These are phyloP conservation scores for Calocera viscosa DNA, from an alignment of 768 basidiomycete species.

Conservation along the genomic window DNA sequence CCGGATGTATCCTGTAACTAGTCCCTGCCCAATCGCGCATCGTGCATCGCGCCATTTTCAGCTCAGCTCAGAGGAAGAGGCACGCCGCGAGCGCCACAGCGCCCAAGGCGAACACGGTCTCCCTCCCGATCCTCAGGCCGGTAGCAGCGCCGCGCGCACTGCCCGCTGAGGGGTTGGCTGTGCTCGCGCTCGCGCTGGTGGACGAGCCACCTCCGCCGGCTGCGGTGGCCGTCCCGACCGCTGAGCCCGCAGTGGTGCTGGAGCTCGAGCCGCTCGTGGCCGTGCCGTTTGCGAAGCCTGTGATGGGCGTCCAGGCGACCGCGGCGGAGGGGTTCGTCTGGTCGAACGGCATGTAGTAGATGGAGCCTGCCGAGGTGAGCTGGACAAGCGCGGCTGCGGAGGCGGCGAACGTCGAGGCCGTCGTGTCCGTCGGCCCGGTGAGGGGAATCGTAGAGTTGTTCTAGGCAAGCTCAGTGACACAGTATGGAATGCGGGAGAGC, in stretches of 20 bases:
- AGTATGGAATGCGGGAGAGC: neutral
- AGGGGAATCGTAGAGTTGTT: constrained; percentile 52
- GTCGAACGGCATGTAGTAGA: constrained; percentile 50
- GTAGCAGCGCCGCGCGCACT: neutral
- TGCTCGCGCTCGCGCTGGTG: neutral
- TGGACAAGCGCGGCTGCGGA: constrained; percentile 51
- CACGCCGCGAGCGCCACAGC: neutral
- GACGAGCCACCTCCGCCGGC: neutral
- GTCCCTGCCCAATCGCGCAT: too few species aligned
- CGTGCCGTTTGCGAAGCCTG: neutral
- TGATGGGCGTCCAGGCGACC: neutral
- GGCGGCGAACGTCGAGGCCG: constrained; percentile 55
- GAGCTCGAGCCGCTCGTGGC: neutral
- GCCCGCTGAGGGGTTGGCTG: neutral
- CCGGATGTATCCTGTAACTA: too few species aligned
- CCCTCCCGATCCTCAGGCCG: neutral
- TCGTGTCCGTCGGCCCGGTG: constrained; percentile 47
- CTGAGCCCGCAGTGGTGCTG: neutral
- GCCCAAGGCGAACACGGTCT: neutral
- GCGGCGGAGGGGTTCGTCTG: constrained; percentile 30
- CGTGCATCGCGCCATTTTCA: too few species aligned
- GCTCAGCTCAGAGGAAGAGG: neutral
- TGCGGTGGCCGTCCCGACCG: neutral
- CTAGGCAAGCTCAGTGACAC: constrained; percentile 23
- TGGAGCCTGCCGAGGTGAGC: constrained; percentile 45